Conservation (phyloP, 2,329 filamentous ascomycete species). For the Monilinia polystroma region DNA sequence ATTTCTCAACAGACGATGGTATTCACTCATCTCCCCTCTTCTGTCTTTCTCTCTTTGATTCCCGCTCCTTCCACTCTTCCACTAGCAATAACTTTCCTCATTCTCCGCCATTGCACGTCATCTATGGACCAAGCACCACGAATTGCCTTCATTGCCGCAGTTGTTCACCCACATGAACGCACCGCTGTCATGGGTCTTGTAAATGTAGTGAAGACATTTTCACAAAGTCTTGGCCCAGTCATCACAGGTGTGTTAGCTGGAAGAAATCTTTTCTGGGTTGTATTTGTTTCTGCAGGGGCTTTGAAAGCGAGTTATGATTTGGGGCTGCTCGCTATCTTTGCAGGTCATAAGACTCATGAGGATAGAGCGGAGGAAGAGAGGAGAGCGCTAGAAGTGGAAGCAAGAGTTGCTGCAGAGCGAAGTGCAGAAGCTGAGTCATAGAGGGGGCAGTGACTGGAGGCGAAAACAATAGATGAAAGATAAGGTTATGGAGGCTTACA, state of each 20-base stretch:
- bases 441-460: background rate
- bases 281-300: constrained; percentile 61
- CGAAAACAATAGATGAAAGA: background rate
- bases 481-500: background rate
- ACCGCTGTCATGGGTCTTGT: constrained; percentile 71
- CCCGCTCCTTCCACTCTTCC: constrained; percentile 54
- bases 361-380: constrained; percentile 33
- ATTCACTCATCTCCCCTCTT: constrained; percentile 69
- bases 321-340: constrained; percentile 53
- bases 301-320: constrained; percentile 63
- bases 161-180: constrained; percentile 62
- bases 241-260: constrained; percentile 64
- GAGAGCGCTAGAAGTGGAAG: constrained; percentile 24
- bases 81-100: constrained; percentile 58
- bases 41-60: constrained; percentile 63
- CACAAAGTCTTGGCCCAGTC: constrained; percentile 60
- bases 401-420: constrained; percentile 31
- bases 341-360: constrained; percentile 37
- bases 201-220: constrained; percentile 66
- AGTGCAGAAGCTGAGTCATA: constrained; percentile 22
- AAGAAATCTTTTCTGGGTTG: constrained; percentile 57
- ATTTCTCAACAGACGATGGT: constrained; percentile 61
- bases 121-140: constrained; percentile 72
- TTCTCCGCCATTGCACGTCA: constrained; percentile 60
- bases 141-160: constrained; percentile 65